These are phyloP conservation scores for Fusarium newnesense DNA, from an alignment of 2,329 filamentous ascomycete species.

Conservation along the genomic window DNA sequence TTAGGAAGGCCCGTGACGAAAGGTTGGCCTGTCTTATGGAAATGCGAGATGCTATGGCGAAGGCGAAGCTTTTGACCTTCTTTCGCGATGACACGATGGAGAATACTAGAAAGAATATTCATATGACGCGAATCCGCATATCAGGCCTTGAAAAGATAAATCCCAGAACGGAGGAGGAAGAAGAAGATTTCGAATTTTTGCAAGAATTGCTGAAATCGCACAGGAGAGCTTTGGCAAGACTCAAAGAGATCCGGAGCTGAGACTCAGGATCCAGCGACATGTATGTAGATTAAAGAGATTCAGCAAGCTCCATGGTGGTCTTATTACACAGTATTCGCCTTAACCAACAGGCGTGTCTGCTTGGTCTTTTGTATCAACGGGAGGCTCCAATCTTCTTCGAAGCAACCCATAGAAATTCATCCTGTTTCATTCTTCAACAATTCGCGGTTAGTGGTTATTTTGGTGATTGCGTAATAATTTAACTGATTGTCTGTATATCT, in stretches of 20 bases:
- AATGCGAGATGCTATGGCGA: neutral
- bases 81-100: fast-evolving
- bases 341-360: too few species aligned
- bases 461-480: too few species aligned
- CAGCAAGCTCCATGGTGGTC: too few species aligned
- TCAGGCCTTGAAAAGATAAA: neutral
- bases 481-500: too few species aligned
- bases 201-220: neutral
- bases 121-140: too few species aligned
- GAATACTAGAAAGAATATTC: fast-evolving
- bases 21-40: fast-evolving
- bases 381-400: too few species aligned
- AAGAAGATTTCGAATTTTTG: fast-evolving
- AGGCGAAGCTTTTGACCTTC: neutral
- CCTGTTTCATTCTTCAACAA: too few species aligned
- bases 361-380: too few species aligned
- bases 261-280: too few species aligned
- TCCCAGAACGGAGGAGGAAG: neutral
- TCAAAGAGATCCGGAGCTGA: neutral
- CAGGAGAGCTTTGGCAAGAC: fast-evolving
- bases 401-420: too few species aligned
- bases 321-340: too few species aligned
- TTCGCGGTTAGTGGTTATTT: too few species aligned
- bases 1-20: neutral
- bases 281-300: neutral